These are phyloP conservation scores for Skeletonema potamos DNA, from an alignment of 108 stramenopile genomes.

Conservation along the genomic window DNA sequence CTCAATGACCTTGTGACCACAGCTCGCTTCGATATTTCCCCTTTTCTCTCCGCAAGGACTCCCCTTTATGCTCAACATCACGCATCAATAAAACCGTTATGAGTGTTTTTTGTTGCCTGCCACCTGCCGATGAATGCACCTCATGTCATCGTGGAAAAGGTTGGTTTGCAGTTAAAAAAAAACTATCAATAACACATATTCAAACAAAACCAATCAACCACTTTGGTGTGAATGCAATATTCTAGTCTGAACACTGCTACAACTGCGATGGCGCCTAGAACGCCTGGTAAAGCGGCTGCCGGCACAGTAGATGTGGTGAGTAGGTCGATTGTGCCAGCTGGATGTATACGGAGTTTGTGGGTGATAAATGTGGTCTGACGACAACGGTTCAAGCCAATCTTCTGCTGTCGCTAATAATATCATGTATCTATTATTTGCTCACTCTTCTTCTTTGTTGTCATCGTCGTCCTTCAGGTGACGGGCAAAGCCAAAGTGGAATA, in stretches of 20 bases:
- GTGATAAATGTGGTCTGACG: neutral
- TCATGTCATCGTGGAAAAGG: too few species aligned
- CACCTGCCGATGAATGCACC: too few species aligned
- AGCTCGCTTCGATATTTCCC: too few species aligned
- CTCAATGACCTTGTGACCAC: too few species aligned
- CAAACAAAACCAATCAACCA: neutral
- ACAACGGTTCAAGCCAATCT: neutral
- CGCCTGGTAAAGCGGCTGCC: neutral
- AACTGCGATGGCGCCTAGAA: conserved; percentile 11
- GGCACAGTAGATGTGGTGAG: conserved; percentile 29
- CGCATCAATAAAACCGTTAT: too few species aligned
- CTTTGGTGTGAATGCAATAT: neutral
- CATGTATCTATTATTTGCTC: neutral
- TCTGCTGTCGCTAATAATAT: neutral
- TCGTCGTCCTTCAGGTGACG: conserved; percentile 67
- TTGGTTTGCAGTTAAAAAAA: too few species aligned
- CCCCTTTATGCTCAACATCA: too few species aligned
- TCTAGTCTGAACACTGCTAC: neutral
- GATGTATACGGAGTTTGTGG: neutral
- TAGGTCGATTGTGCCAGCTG: neutral
- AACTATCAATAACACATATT: too few species aligned
- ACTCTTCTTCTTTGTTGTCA: neutral
- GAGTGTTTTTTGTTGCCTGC: too few species aligned
- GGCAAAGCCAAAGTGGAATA: conserved; percentile 86
- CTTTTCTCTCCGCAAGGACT: too few species aligned